These are phyloP conservation scores for Talaromyces adpressus DNA, from an alignment of 495 filamentous ascomycete genomes.

Conservation along the genomic window DNA sequence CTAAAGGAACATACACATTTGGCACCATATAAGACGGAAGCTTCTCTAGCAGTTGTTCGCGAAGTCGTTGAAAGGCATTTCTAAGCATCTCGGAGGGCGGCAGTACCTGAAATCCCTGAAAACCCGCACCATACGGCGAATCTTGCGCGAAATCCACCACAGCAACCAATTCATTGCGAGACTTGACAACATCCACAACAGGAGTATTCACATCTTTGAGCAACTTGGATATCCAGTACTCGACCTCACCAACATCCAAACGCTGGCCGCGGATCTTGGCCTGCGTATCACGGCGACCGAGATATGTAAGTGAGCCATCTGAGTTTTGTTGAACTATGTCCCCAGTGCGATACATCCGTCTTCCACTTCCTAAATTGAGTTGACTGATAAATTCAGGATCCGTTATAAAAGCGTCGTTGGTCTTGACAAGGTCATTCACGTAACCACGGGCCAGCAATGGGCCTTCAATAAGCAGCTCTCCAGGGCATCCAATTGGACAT, in stretches of 20 bases:
- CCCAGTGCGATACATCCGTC: slow-evolving; percentile 29
- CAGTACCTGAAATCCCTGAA: neutral
- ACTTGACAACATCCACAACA: slow-evolving; percentile 2
- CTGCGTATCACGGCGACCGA: slow-evolving; percentile 32
- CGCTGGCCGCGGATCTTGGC: slow-evolving; percentile 38
- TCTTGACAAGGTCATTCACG: slow-evolving; percentile 38
- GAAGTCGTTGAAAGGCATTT: neutral
- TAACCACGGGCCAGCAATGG: slow-evolving; percentile 43
- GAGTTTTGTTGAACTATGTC: slow-evolving; percentile 20
- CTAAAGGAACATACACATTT: slow-evolving; percentile 23
- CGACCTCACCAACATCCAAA: slow-evolving; percentile 37
- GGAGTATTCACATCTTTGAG: neutral
- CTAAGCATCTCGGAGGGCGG: neutral
- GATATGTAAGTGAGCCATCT: slow-evolving; percentile 17
- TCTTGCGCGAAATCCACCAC: slow-evolving; percentile 9
- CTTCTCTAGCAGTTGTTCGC: neutral
- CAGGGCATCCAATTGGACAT: slow-evolving; percentile 42
- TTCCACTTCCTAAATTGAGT: neutral
- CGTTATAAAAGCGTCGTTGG: slow-evolving; percentile 34
- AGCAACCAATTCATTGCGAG: slow-evolving; percentile 11
- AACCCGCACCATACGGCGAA: neutral
- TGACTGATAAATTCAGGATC: slow-evolving; percentile 40
- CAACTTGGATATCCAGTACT: slow-evolving; percentile 10
- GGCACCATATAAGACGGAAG: slow-evolving; percentile 36
- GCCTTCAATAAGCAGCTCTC: slow-evolving; percentile 52